Conservation (phyloP, 768 basidiomycete genomes). For the Agrocybe chaxingu region DNA sequence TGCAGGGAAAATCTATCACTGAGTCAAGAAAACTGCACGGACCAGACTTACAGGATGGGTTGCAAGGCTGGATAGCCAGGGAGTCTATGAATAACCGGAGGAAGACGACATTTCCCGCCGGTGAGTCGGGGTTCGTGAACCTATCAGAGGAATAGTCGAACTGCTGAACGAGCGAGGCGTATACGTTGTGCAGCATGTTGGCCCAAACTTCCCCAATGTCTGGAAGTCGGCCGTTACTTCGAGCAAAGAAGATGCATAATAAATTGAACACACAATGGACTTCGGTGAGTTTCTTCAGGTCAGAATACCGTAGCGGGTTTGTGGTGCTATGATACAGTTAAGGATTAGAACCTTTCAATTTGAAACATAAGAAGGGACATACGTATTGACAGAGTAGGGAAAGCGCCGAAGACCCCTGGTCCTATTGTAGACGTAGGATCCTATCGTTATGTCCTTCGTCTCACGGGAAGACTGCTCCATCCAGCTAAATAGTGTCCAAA, state of each 20-base stretch:
- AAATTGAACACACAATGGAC: conserved; percentile 36
- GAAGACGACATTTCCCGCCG: too few relatives aligned
- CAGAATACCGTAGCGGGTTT: conserved; percentile 45
- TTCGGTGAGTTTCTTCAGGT: conserved; percentile 32
- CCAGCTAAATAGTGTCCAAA: conserved; percentile 26
- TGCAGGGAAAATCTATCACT: conserved; percentile 7
- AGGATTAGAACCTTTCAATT: background rate
- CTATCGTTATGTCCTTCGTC: conserved; percentile 37
- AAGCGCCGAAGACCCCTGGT: conserved; percentile 48
- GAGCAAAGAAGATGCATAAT: background rate
- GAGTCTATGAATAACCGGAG: too few relatives aligned
- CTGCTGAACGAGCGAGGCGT: conserved; percentile 33
- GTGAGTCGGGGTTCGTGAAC: too few relatives aligned
- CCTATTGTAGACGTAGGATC: conserved; percentile 47
- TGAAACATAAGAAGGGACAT: conserved; percentile 13
- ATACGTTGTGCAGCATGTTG: conserved; percentile 41
- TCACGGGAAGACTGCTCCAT: conserved; percentile 33
- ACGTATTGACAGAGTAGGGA: conserved; percentile 52
- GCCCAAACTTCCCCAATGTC: conserved; percentile 60
- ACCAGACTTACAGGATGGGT: too few relatives aligned
- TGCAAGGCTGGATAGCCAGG: too few relatives aligned
- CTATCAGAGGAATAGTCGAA: too few relatives aligned
- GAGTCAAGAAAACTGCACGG: too few relatives aligned
- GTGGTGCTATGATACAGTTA: conserved; percentile 18
- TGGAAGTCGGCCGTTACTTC: conserved; percentile 9